phyloP scores from a whole-genome alignment of 805 yeast genomes.

The Cyberlindnera bimundalis region DNA sequence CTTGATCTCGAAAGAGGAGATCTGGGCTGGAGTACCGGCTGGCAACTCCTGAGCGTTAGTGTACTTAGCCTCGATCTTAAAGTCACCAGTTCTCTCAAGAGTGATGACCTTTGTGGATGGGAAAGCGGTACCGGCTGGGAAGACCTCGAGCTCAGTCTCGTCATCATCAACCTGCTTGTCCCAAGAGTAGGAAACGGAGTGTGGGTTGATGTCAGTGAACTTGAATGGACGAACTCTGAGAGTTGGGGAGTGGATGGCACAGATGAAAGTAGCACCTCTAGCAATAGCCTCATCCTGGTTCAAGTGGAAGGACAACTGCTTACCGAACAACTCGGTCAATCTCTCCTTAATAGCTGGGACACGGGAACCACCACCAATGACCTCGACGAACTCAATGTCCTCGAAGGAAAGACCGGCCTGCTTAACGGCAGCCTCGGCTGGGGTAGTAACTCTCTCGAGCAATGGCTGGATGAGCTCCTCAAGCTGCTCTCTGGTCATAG shows the following conservation, averaged over 20 bases:
- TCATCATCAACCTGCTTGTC: slow-evolving; percentile 89
- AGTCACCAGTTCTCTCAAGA: slow-evolving; percentile 86
- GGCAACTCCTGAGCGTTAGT: slow-evolving; percentile 74
- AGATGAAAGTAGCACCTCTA: slow-evolving; percentile 97
- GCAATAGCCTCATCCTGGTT: slow-evolving; percentile 99
- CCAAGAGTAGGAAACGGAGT: slow-evolving; percentile 94
- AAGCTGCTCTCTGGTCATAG: slow-evolving; percentile 84
- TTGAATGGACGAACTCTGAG: slow-evolving; percentile 98
- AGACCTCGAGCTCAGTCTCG: slow-evolving; percentile 88
- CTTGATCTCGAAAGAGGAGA: slow-evolving; percentile 81
- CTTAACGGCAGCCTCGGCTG: slow-evolving; percentile 77
- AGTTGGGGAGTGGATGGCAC: slow-evolving; percentile 99
- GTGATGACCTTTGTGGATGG: slow-evolving; percentile 97
- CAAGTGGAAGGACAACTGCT: slow-evolving; percentile 86
- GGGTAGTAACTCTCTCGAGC: slow-evolving; percentile 68
- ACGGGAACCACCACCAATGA: slow-evolving; percentile 98
- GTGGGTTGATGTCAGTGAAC: slow-evolving; percentile 90
- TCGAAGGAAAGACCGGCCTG: slow-evolving; percentile 69
- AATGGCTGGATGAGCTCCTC: slow-evolving; percentile 87
- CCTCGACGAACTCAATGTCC: slow-evolving; percentile 87
- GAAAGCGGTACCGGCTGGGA: slow-evolving; percentile 89
- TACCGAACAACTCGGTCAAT: slow-evolving; percentile 76
- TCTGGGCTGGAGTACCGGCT: slow-evolving; percentile 54
- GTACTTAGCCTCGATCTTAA: slow-evolving; percentile 81
- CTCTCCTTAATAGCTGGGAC: slow-evolving; percentile 89